Base-by-base conservation (phyloP, 768 basidiomycete genomes). In the Tylopilus plumbeoviolaceoides region DNA sequence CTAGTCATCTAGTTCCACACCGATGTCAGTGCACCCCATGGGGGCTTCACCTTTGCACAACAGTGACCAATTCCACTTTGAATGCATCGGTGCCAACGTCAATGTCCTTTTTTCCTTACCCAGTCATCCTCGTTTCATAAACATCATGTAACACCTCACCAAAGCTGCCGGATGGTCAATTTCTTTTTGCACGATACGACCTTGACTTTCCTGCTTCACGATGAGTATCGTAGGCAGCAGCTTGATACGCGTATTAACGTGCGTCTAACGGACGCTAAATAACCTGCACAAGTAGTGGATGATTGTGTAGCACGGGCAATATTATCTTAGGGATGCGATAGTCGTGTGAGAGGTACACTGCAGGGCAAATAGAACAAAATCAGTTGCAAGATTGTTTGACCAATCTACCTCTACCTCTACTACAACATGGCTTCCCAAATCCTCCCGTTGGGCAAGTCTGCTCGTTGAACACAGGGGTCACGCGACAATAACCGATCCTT, bases 21-120 rank as follows among this genome's bases (percentile, higher is more conserved):
- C 46, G 89, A 89, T 71, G 82, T 91, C 63, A 82, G 80, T 60
- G 91, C 88, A 36, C 95, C 95, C 55, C 89, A 92, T 68, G 95
- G 95, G 56, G 95, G 95, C 14, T 98, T 98, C 82, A 91, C 83
- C 68, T 98, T 98, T 67, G 92, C 88, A 57, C 82, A 84, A 70
- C 78, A 78, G 74, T 75, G 63, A 68, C 56, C 54, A 28, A 40
- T 31, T 46, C 47, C 35, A 8, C 33, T 48, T 31, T 39, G 40
- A 53, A 46, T 39, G 23, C 23, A 43, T 48, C n/a, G 10, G 18
- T 44, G 28, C n/a, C 41, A 23, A 41, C 43, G 40, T 38, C 45
- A 36, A 28, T 40, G 36, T 56, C 41, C 36, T 44, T 54, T 48
- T 53, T 52, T 52, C 48, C 50, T 51, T 55, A 36, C 51, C 48